Conservation (phyloP, 177 flowering plant species). For the Tripterygium wilfordii region DNA sequence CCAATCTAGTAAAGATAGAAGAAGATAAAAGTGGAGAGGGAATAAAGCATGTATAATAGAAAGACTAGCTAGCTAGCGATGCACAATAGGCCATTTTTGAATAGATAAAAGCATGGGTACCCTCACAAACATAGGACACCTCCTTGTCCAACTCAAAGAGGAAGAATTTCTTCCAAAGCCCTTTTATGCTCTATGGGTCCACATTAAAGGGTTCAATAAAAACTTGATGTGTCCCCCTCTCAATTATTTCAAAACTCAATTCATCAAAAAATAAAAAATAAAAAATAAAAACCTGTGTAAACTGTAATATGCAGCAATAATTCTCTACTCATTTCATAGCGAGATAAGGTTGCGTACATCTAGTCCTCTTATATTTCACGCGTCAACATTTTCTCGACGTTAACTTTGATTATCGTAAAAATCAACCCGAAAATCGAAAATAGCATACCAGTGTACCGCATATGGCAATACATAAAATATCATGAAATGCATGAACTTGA, state of each 20-base stretch:
- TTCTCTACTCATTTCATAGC: too few species aligned
- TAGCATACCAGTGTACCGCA: too few species aligned
- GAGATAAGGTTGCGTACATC: too few species aligned
- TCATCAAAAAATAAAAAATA: background rate
- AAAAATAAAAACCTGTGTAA: background rate
- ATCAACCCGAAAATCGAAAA: too few species aligned
- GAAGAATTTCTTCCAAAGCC: conserved; percentile 2
- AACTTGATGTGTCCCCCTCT: conserved; percentile 5
- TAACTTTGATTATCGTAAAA: too few species aligned
- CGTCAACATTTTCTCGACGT: too few species aligned
- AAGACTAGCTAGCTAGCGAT: too few species aligned
- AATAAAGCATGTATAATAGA: background rate
- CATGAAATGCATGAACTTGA: too few species aligned
- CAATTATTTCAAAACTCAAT: background rate
- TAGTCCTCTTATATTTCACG: too few species aligned
- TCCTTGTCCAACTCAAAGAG: conserved; percentile 8
- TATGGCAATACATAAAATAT: too few species aligned
- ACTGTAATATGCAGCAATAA: too few species aligned
- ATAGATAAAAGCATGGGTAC: conserved; percentile 3
- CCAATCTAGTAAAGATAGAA: background rate
- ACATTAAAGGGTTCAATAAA: background rate
- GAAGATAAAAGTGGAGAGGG: background rate
- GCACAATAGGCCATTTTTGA: background rate
- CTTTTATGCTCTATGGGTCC: background rate
- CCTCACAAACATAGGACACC: background rate